A percentile compares a stretch with the other conserved stretches of the same genome.
phyloP scores from a whole-genome alignment of 306 rosid genomes.

The Urtica urens region DNA sequence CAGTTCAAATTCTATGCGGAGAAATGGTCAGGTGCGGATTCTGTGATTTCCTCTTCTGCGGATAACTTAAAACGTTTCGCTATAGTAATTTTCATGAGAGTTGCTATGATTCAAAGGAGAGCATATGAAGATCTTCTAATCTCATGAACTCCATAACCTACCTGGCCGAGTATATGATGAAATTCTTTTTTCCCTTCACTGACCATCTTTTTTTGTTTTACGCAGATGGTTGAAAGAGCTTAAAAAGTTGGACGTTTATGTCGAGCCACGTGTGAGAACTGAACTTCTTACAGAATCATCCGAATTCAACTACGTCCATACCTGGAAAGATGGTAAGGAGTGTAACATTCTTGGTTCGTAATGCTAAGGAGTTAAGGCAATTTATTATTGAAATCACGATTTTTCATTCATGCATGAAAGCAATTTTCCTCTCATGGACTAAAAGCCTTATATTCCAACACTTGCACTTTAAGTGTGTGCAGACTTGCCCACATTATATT shows the following conservation, averaged over 20 bases:
- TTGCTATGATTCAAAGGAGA: slow-evolving; percentile 12
- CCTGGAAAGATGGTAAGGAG: slow-evolving; percentile 78
- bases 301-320: slow-evolving; percentile 61
- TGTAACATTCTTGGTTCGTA: slow-evolving; percentile 4
- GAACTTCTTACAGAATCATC: slow-evolving; percentile 72
- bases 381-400: neutral
- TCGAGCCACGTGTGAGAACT: slow-evolving; percentile 69
- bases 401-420: neutral
- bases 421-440: neutral
- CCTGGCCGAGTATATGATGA: neutral
- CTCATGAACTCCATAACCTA: neutral
- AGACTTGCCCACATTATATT: no score
- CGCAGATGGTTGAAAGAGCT: slow-evolving; percentile 83
- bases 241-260: slow-evolving; percentile 55
- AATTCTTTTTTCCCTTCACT: slow-evolving; percentile 6
- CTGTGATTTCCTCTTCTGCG: slow-evolving; percentile 10
- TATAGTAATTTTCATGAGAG: slow-evolving; percentile 4
- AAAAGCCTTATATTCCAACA: neutral
- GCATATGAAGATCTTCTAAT: neutral
- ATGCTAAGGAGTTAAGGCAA: neutral
- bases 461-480: neutral
- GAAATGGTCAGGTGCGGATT: slow-evolving; percentile 74
- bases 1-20: slow-evolving; percentile 76
- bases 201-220: slow-evolving; percentile 7
- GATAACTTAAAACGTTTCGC: slow-evolving; percentile 6